Conservation (phyloP, 1,139 yeast species). For the Blastobotrys capitulatus region DNA sequence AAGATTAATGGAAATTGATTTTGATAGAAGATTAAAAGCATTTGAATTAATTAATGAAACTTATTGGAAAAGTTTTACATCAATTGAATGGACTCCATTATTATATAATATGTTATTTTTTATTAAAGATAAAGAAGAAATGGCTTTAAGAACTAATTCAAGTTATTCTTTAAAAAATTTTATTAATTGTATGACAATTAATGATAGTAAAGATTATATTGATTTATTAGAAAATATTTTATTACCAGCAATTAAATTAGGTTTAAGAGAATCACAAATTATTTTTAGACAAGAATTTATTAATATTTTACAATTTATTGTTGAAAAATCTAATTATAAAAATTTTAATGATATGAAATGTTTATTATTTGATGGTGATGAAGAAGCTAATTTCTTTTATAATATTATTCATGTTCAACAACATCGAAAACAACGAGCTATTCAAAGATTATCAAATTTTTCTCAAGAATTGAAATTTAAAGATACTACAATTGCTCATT, state of each 20-base stretch:
- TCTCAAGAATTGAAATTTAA: slow-evolving; percentile 38
- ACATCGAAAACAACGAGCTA: slow-evolving; percentile 80
- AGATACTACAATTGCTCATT: slow-evolving; percentile 66
- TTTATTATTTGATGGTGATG: slow-evolving; percentile 62
- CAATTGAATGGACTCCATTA: slow-evolving; percentile 76
- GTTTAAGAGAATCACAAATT: slow-evolving; percentile 60
- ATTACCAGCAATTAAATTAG: slow-evolving; percentile 62
- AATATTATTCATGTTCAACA: slow-evolving; percentile 81
- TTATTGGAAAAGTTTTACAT: slow-evolving; percentile 39
- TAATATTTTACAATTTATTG: slow-evolving; percentile 56
- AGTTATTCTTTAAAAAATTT: slow-evolving; percentile 59
- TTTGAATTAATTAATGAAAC: slow-evolving; percentile 61
- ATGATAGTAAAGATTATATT: slow-evolving; percentile 27
- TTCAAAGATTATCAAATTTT: slow-evolving; percentile 50
- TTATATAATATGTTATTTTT: slow-evolving; percentile 62
- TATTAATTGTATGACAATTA: slow-evolving; percentile 47
- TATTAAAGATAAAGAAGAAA: slow-evolving; percentile 73
- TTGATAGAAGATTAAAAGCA: slow-evolving; percentile 64
- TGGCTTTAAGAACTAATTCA: slow-evolving; percentile 77
- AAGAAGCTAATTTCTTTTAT: slow-evolving; percentile 77
- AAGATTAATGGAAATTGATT: slow-evolving; percentile 73
- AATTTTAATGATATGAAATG: slow-evolving; percentile 65
- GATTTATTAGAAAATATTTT: slow-evolving; percentile 48
- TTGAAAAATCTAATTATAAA: slow-evolving; percentile 43
- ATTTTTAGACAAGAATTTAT: slow-evolving; percentile 68